phyloP scores from a whole-genome alignment of 768 basidiomycete genomes.

The Pisolithus tinctorius region DNA sequence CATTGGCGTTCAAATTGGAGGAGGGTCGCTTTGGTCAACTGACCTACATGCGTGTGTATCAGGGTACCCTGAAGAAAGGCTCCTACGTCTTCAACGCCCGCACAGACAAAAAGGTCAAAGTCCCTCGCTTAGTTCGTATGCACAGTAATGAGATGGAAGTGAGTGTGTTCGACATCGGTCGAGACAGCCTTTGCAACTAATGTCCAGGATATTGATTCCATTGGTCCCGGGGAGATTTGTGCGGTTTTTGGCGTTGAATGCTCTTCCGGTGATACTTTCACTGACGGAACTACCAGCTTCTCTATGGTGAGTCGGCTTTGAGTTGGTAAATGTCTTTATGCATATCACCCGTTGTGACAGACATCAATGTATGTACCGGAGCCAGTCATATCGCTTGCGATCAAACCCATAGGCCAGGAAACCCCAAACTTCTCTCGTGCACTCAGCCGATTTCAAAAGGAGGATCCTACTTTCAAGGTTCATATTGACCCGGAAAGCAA shows the following conservation, averaged over 20 bases:
- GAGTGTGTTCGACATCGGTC: neutral
- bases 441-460: conserved; percentile 95
- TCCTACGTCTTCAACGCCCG: conserved; percentile 84
- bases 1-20: conserved; percentile 96
- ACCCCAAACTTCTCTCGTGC: conserved; percentile 96
- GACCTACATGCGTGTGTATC: conserved; percentile 98
- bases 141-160: conserved; percentile 99
- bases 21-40: conserved; percentile 96
- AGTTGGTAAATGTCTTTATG: neutral
- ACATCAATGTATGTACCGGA: conserved; percentile 99
- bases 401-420: conserved; percentile 89
- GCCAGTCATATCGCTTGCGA: conserved; percentile 92
- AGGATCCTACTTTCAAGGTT: conserved; percentile 98
- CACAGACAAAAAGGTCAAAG: conserved; percentile 95
- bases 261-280: conserved; percentile 96
- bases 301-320: conserved; percentile 68
- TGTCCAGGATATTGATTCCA: conserved; percentile 76
- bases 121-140: conserved; percentile 94
- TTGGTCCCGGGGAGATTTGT: conserved; percentile 98
- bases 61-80: conserved; percentile 86
- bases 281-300: conserved; percentile 81
- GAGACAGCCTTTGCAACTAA: neutral
- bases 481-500: conserved; percentile 92
- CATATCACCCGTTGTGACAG: conserved; percentile 33
- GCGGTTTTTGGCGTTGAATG: conserved; percentile 99